Percentiles rank a stretch among this genome's conserved stretches.
phyloP scores from a whole-genome alignment of 1,284 basidiomycete species.

The Rhodotorula sp. region DNA sequence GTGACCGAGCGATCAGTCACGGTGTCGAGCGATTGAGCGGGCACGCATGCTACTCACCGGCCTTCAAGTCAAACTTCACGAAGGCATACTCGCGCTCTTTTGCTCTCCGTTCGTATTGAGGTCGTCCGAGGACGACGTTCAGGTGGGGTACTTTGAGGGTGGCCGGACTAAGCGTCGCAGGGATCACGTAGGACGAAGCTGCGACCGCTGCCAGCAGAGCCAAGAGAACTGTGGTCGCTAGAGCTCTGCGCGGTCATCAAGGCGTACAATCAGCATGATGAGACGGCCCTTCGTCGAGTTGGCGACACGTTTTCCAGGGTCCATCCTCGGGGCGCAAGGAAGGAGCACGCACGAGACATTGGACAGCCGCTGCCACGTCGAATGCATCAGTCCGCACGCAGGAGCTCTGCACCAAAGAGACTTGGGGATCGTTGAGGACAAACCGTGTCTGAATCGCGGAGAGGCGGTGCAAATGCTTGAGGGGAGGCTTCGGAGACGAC shows the following conservation, averaged over 20 bases:
- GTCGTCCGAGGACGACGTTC: slow-evolving; percentile 55
- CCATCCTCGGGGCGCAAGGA: neutral
- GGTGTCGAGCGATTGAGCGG: slow-evolving; percentile 1
- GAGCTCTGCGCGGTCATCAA: slow-evolving; percentile 27
- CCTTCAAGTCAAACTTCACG: slow-evolving; percentile 70
- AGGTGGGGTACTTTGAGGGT: slow-evolving; percentile 60
- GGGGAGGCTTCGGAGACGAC: no score
- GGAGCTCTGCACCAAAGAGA: no score
- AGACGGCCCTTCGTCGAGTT: neutral
- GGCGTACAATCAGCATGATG: neutral
- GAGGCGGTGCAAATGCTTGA: no score
- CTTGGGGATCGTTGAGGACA: no score
- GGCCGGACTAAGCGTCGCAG: slow-evolving; percentile 62
- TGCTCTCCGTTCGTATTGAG: slow-evolving; percentile 56
- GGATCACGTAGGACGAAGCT: slow-evolving; percentile 57
- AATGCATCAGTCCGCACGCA: slow-evolving; percentile 22
- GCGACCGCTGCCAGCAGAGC: slow-evolving; percentile 70
- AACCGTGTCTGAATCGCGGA: no score
- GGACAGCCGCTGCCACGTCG: slow-evolving; percentile 26
- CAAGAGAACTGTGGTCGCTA: slow-evolving; percentile 66
- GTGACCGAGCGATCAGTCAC: no score
- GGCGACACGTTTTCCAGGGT: neutral
- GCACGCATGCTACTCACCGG: slow-evolving; percentile 55
- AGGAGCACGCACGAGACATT: slow-evolving; percentile 25
- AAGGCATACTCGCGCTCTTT: slow-evolving; percentile 64